phyloP scores from a whole-genome alignment of 2,329 filamentous ascomycete genomes.

The Aspergillus cejpii region DNA sequence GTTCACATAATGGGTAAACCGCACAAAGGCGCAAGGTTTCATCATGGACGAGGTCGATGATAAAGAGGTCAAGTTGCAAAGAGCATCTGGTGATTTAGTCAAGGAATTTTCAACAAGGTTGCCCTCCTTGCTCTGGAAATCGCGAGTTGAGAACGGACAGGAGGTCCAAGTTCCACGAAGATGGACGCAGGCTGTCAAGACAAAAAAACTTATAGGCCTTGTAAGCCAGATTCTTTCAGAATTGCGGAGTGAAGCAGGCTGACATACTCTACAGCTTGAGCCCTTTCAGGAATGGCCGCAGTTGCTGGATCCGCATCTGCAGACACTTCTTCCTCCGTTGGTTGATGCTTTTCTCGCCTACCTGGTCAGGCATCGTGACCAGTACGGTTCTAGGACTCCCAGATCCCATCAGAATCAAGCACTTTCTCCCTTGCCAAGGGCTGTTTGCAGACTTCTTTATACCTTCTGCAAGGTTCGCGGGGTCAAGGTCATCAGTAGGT shows the following conservation, averaged over 20 bases:
- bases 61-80: slow-evolving; percentile 43
- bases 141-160: slow-evolving; percentile 17
- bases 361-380: slow-evolving; percentile 42
- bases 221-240: slow-evolving; percentile 25
- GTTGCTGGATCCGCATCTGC: slow-evolving; percentile 76
- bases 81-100: slow-evolving; percentile 41
- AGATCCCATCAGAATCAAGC: slow-evolving; percentile 34
- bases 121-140: slow-evolving; percentile 39
- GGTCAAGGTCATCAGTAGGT: slow-evolving; percentile 83
- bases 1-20: slow-evolving; percentile 6
- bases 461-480: slow-evolving; percentile 91
- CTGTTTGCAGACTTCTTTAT: slow-evolving; percentile 75
- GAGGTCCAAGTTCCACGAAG: slow-evolving; percentile 29
- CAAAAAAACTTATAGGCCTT: slow-evolving; percentile 35
- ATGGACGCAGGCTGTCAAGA: slow-evolving; percentile 35
- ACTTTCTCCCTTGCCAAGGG: slow-evolving; percentile 53
- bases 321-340: slow-evolving; percentile 65
- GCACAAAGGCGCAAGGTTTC: not conserved
- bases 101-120: slow-evolving; percentile 39
- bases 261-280: slow-evolving; percentile 52
- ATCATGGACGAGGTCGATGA: slow-evolving; percentile 43
- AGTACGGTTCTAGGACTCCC: slow-evolving; percentile 33
- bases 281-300: slow-evolving; percentile 94
- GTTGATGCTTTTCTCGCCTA: slow-evolving; percentile 69
- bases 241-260: not conserved